phyloP scores from a whole-genome alignment of 164 flowering plant genomes.

The Vitis rupestris region DNA sequence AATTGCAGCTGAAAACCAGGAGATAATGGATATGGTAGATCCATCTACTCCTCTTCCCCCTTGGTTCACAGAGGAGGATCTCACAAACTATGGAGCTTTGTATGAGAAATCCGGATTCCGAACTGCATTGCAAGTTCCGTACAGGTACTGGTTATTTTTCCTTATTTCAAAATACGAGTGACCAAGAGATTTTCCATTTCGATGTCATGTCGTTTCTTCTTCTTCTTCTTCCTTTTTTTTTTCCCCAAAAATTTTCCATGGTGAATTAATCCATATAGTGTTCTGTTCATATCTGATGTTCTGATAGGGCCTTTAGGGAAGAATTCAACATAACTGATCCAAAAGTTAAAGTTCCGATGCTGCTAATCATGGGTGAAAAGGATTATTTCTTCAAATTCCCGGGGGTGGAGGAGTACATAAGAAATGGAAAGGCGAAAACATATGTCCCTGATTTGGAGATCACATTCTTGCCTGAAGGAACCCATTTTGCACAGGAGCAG shows the following conservation, averaged over 20 bases:
- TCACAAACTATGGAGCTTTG: constrained; percentile 40
- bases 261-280: background rate
- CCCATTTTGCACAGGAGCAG: constrained; percentile 39
- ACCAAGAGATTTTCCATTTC: too few relatives aligned
- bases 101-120: constrained; percentile 67
- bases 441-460: constrained; percentile 31
- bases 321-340: constrained; percentile 21
- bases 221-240: background rate
- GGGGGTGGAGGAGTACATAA: constrained; percentile 29
- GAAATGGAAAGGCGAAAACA: constrained; percentile 18
- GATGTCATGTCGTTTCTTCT: background rate
- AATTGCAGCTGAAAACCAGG: constrained; percentile 53
- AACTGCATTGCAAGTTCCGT: constrained; percentile 58
- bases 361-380: constrained; percentile 30
- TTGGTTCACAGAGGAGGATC: constrained; percentile 71
- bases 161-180: too few relatives aligned
- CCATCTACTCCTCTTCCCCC: constrained; percentile 61
- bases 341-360: constrained; percentile 22
- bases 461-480: constrained; percentile 28
- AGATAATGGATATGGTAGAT: constrained; percentile 66
- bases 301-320: constrained; percentile 14
- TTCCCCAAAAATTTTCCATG: background rate
- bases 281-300: background rate
- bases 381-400: constrained; percentile 34
- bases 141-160: constrained; percentile 27